A percentile compares a stretch with the other conserved stretches of the same genome.
These are phyloP conservation scores for Meyerozyma guilliermondii DNA, from an alignment of 1,139 yeast species.

Conservation along the genomic window DNA sequence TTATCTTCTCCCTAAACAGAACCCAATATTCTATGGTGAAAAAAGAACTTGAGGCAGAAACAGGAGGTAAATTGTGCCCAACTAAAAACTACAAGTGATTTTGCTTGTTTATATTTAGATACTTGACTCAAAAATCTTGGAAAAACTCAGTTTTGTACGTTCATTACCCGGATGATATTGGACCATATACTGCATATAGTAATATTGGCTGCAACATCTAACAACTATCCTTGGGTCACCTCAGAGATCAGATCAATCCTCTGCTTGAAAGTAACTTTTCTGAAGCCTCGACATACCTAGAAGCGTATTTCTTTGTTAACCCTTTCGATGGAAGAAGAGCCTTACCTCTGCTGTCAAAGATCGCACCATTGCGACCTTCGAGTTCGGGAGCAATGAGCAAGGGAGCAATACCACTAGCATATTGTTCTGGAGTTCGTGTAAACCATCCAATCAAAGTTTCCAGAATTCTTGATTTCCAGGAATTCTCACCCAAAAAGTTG, in stretches of 20 bases:
- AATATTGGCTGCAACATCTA: no score
- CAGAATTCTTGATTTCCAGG: conserved; percentile 13
- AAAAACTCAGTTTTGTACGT: neutral
- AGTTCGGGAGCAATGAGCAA: conserved; percentile 21
- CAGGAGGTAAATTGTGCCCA: neutral
- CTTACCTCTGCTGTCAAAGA: conserved; percentile 20
- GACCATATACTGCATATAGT: no score
- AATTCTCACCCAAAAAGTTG: conserved; percentile 20
- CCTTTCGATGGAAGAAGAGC: conserved; percentile 18
- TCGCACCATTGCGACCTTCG: conserved; percentile 19
- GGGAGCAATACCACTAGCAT: conserved; percentile 22
- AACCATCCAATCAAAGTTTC: conserved; percentile 24
- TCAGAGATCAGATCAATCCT: conserved; percentile 20
- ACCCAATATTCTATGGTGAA: conserved; percentile 1
- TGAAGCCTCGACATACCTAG: conserved; percentile 14
- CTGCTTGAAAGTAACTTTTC: conserved; percentile 10
- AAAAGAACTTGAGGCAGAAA: conserved; percentile 1
- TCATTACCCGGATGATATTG: neutral
- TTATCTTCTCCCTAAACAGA: conserved; percentile 1
- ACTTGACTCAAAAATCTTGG: neutral
- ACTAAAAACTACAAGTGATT: neutral
- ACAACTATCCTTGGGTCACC: neutral
- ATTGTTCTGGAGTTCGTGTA: conserved; percentile 22
- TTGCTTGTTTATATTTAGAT: neutral
- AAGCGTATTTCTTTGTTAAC: conserved; percentile 18